Percentiles rank a stretch among this genome's conserved stretches.
Evolutionary conservation across 495 filamentous ascomycete species (phyloP).

Genomic region (Xylona heveae): DNA sequence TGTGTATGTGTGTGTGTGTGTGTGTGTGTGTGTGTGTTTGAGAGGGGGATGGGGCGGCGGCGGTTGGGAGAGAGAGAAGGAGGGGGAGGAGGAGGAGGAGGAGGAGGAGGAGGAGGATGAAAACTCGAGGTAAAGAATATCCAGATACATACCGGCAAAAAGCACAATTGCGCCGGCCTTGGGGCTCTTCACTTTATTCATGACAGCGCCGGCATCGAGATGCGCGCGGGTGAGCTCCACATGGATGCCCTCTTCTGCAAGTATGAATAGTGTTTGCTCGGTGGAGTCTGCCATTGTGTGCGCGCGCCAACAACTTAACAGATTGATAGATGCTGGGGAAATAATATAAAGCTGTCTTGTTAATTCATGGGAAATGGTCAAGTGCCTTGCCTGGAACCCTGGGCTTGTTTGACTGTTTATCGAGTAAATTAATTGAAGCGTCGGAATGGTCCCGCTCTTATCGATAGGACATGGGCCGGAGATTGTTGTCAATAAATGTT

Average conservation of each 20-base stretch:
- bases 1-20: conserved; percentile 2
- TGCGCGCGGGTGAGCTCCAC: conserved; percentile 34
- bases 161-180: conserved; percentile 75
- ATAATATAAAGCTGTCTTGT: too few species aligned
- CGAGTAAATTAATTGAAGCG: too few species aligned
- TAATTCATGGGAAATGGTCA: too few species aligned
- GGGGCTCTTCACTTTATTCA: conserved; percentile 50
- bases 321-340: too few species aligned
- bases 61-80: background rate
- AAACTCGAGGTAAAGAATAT: background rate
- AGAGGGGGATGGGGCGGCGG: conserved; percentile 2
- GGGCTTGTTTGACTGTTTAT: too few species aligned
- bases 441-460: too few species aligned
- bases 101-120: background rate
- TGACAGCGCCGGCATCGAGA: conserved; percentile 35
- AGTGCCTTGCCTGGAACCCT: too few species aligned
- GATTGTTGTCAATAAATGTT: too few species aligned
- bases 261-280: conserved; percentile 1
- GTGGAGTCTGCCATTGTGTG: too few species aligned
- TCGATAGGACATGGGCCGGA: too few species aligned
- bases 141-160: conserved; percentile 42
- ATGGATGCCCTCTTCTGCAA: conserved; percentile 22
- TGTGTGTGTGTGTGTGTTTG: conserved; percentile 5
- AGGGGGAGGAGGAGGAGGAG: background rate
- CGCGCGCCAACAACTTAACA: too few species aligned